Evolutionary conservation across 1,284 basidiomycete species (phyloP).

Genomic region (Ganoderma boninense): DNA sequence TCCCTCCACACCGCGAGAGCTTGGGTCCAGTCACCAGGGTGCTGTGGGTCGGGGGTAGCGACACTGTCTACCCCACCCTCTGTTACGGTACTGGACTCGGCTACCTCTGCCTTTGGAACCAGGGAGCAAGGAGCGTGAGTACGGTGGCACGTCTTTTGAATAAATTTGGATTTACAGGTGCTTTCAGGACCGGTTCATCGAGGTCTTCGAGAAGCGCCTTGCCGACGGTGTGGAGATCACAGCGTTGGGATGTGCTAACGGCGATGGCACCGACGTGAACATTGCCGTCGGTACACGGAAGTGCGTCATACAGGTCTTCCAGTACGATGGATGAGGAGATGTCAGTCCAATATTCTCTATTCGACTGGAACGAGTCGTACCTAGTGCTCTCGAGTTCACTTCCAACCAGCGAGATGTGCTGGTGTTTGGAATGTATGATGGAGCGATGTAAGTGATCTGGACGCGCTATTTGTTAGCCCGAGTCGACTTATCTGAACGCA

Average conservation of each 20-base stretch:
- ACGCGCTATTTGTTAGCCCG: background rate
- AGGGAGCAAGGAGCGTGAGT: slow-evolving; percentile 5
- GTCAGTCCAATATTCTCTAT: slow-evolving; percentile 6
- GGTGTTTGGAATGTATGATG: slow-evolving; percentile 17
- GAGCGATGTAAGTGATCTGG: slow-evolving; percentile 9
- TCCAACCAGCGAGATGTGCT: slow-evolving; percentile 1
- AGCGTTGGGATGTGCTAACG: background rate
- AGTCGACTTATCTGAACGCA: background rate
- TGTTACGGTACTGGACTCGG: slow-evolving; percentile 13
- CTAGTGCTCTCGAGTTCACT: slow-evolving; percentile 8
- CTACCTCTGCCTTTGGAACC: slow-evolving; percentile 4
- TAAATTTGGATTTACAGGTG: background rate
- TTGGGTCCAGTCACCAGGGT: slow-evolving; percentile 4
- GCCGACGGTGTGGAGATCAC: slow-evolving; percentile 6
- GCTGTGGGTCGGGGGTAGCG: slow-evolving; percentile 1
- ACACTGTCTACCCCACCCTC: background rate
- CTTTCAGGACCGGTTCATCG: slow-evolving; percentile 3
- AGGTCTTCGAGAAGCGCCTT: slow-evolving; percentile 4
- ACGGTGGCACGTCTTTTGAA: background rate
- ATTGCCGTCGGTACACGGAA: slow-evolving; percentile 9
- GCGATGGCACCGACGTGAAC: background rate
- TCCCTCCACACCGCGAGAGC: background rate
- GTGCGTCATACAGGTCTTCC: slow-evolving; percentile 8
- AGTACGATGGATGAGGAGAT: slow-evolving; percentile 5
- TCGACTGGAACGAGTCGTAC: slow-evolving; percentile 1